Conservation (phyloP, 2,329 filamentous ascomycete species). For the Juglanconis sp. region DNA sequence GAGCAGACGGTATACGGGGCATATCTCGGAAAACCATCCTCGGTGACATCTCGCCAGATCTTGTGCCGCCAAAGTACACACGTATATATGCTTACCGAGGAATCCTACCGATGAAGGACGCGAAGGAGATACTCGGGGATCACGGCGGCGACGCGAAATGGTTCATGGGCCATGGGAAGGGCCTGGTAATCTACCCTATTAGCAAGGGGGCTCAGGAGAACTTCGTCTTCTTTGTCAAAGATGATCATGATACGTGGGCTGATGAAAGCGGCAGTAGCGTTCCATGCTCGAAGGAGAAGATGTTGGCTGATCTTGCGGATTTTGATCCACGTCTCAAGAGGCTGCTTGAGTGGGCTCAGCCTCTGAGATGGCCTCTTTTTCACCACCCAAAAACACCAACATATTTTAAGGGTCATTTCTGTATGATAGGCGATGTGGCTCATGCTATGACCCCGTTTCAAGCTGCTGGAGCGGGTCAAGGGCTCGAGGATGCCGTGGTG, state of each 20-base stretch:
- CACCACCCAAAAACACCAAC: conserved; percentile 4
- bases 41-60: conserved; percentile 22
- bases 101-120: conserved; percentile 26
- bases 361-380: background rate
- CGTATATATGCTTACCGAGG: conserved; percentile 28
- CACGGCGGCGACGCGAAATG: conserved; percentile 20
- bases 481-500: conserved; percentile 19
- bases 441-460: conserved; percentile 13
- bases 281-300: background rate
- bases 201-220: conserved; percentile 14
- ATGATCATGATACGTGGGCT: background rate
- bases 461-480: conserved; percentile 17
- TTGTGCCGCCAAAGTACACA: conserved; percentile 24
- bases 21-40: conserved; percentile 24
- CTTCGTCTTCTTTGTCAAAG: conserved; percentile 8
- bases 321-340: conserved; percentile 4
- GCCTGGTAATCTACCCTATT: conserved; percentile 8
- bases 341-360: conserved; percentile 4
- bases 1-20: conserved; percentile 27
- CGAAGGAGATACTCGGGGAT: conserved; percentile 24
- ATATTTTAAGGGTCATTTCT: background rate
- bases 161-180: conserved; percentile 8
- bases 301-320: conserved; percentile 4
- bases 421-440: conserved; percentile 1
- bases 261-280: conserved; percentile 2